A percentile compares a stretch with the other conserved stretches of the same genome.
These are phyloP conservation scores for Myriosclerotinia curreyana DNA, from an alignment of 2,329 filamentous ascomycete species.

Conservation along the genomic window DNA sequence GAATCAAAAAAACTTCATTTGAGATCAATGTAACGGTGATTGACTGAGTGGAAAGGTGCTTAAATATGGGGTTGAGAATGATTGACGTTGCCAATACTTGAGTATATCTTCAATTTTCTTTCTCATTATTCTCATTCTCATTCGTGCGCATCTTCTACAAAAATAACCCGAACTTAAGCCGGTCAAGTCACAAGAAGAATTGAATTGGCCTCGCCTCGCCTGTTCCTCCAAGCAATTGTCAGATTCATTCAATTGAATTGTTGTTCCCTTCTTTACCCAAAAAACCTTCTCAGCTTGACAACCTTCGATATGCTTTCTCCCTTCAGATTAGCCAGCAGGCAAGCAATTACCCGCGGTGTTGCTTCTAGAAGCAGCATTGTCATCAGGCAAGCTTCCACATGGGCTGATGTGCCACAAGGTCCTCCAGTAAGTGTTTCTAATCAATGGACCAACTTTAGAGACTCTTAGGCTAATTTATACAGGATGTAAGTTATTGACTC, in stretches of 20 bases:
- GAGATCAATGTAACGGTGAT: not conserved
- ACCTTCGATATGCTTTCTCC: conserved; percentile 53
- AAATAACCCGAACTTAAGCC: conserved; percentile 7
- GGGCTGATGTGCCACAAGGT: conserved; percentile 88
- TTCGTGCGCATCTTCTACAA: conserved; percentile 3
- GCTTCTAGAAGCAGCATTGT: conserved; percentile 32
- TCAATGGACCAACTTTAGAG: conserved; percentile 11
- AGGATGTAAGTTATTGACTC: conserved; percentile 40
- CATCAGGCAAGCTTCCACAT: conserved; percentile 59
- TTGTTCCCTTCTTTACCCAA: conserved; percentile 2
- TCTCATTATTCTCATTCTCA: conserved; percentile 10
- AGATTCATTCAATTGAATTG: conserved; percentile 17
- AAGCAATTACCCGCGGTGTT: conserved; percentile 39
- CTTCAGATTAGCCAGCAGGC: conserved; percentile 53
- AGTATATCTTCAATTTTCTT: conserved; percentile 7
- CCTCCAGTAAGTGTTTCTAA: conserved; percentile 70
- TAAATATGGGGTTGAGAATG: not conserved
- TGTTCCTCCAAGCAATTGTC: conserved; percentile 2
- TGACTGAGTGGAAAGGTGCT: too few relatives aligned
- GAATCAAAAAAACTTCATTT: not conserved
- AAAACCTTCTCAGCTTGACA: not conserved
- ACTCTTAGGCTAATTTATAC: conserved; percentile 24
- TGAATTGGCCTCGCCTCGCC: conserved; percentile 3
- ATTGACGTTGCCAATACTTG: not conserved
- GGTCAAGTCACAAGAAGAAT: conserved; percentile 5